These are phyloP conservation scores for Colletotrichum viniferum DNA, from an alignment of 2,329 filamentous ascomycete genomes.

Conservation along the genomic window DNA sequence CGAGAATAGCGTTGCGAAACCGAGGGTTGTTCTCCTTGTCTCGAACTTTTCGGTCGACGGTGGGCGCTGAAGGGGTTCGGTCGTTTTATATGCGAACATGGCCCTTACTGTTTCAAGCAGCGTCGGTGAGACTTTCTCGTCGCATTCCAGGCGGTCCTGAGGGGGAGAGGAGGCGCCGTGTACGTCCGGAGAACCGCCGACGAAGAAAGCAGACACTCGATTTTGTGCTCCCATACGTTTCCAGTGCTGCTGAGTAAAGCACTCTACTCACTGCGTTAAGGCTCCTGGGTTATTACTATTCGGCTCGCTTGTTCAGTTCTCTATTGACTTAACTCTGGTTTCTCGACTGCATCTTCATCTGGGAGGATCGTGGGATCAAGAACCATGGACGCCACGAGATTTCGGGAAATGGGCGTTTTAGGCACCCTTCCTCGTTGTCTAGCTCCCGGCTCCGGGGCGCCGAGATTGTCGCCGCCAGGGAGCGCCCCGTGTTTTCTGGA, in stretches of 20 bases:
- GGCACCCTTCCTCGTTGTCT: background rate
- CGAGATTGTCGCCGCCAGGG: background rate
- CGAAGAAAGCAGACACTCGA: fast-evolving
- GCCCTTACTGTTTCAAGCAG: background rate
- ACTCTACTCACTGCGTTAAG: background rate
- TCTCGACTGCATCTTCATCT: background rate
- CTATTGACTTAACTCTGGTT: background rate
- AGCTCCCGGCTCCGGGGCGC: background rate
- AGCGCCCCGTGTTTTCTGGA: background rate
- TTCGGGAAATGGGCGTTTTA: background rate
- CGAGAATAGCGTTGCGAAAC: background rate
- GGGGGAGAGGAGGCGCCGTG: background rate
- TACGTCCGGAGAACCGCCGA: background rate
- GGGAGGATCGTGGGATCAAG: background rate
- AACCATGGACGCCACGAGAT: background rate
- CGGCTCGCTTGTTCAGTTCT: background rate
- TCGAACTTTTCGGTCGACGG: background rate
- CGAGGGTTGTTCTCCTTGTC: background rate
- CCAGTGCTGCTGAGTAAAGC: background rate
- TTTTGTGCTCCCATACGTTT: background rate
- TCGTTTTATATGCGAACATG: background rate
- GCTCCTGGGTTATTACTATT: background rate
- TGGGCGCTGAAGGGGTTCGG: background rate
- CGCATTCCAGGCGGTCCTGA: background rate
- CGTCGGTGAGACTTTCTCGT: background rate